A percentile compares a stretch with the other conserved stretches of the same genome.
Evolutionary conservation across 2,329 filamentous ascomycete species (phyloP).

Genomic region (Arthrobotrys iridis): DNA sequence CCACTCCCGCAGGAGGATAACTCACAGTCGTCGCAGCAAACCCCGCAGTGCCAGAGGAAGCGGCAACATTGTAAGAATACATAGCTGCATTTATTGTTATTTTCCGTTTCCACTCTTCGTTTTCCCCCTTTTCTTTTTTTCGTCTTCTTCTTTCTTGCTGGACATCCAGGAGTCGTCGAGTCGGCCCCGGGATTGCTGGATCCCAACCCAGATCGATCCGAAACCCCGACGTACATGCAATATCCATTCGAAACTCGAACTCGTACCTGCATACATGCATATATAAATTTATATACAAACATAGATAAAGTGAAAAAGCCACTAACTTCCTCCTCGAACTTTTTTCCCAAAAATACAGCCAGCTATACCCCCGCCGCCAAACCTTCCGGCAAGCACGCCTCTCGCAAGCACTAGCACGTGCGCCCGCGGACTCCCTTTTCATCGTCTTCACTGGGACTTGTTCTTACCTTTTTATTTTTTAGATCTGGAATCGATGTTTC

Average conservation of each 20-base stretch:
- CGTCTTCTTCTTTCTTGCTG: slow-evolving; percentile 12
- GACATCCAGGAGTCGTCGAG: background rate
- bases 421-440: slow-evolving; percentile 19
- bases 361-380: slow-evolving; percentile 40
- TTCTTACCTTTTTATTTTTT: slow-evolving; percentile 13
- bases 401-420: slow-evolving; percentile 47
- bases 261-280: slow-evolving; percentile 21
- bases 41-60: slow-evolving; percentile 42
- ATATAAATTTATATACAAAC: background rate
- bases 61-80: slow-evolving; percentile 45
- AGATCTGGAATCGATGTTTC: slow-evolving; percentile 37
- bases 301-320: slow-evolving; percentile 22
- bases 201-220: slow-evolving; percentile 13
- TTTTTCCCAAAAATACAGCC: slow-evolving; percentile 28
- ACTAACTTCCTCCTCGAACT: slow-evolving; percentile 12
- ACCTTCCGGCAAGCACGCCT: slow-evolving; percentile 33
- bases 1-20: slow-evolving; percentile 23
- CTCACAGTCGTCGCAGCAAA: slow-evolving; percentile 34
- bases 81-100: slow-evolving; percentile 24
- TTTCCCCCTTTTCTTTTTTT: background rate
- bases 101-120: slow-evolving; percentile 1
- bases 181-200: slow-evolving; percentile 15
- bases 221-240: slow-evolving; percentile 7
- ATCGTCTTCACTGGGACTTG: slow-evolving; percentile 9
- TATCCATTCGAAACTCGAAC: slow-evolving; percentile 13